Evolutionary conservation across 805 yeast species (phyloP).

Genomic region (Kurtzmaniella fragi): DNA sequence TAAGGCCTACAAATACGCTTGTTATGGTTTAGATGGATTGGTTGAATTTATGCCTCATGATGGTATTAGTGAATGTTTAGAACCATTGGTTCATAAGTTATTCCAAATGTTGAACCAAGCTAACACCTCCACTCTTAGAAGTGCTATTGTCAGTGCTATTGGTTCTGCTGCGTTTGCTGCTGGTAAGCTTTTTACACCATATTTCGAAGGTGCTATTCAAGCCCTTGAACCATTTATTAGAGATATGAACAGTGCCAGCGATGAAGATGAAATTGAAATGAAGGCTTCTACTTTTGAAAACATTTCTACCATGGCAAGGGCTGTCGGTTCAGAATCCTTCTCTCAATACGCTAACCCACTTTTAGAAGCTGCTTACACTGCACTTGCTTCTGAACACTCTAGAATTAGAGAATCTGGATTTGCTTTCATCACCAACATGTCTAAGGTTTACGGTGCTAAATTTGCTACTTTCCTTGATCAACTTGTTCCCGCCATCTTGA

Average conservation of each 20-base stretch:
- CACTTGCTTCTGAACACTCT: conserved; percentile 71
- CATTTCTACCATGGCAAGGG: conserved; percentile 90
- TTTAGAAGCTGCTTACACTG: conserved; percentile 79
- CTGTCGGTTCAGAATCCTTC: conserved; percentile 90
- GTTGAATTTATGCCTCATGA: conserved; percentile 89
- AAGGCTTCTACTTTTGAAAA: conserved; percentile 92
- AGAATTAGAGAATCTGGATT: conserved; percentile 93
- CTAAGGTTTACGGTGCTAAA: conserved; percentile 89
- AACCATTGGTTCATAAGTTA: conserved; percentile 84
- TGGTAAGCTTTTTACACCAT: conserved; percentile 83
- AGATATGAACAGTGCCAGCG: conserved; percentile 50
- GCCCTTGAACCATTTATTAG: conserved; percentile 73
- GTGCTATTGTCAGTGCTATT: conserved; percentile 87
- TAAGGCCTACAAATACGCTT: conserved; percentile 84
- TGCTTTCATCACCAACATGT: conserved; percentile 88
- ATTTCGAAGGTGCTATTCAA: conserved; percentile 75
- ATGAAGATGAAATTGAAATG: conserved; percentile 83
- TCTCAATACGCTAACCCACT: conserved; percentile 81
- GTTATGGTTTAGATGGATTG: conserved; percentile 85
- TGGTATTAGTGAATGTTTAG: conserved; percentile 74
- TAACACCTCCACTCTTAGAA: conserved; percentile 65
- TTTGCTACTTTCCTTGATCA: conserved; percentile 81
- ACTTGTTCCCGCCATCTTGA: conserved; percentile 78
- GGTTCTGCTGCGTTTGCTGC: conserved; percentile 97
- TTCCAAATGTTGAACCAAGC: conserved; percentile 78